phyloP scores from a whole-genome alignment of 129 eudicot genomes.

The Flaveria bidentis region DNA sequence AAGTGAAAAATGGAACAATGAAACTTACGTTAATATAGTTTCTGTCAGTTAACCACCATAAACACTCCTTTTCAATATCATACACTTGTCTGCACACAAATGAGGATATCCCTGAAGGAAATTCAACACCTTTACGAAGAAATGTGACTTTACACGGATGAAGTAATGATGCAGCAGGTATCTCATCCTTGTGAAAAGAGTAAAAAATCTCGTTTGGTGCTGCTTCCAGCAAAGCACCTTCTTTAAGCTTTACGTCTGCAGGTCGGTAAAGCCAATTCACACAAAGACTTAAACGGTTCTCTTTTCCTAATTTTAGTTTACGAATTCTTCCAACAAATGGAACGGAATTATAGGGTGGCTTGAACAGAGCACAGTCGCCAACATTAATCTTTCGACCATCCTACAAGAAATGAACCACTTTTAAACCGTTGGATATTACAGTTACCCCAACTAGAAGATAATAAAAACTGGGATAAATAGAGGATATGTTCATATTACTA shows the following conservation, averaged over 20 bases:
- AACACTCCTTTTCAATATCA: constrained; percentile 61
- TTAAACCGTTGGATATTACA: background rate
- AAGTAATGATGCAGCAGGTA: constrained; percentile 88
- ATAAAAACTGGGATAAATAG: no score
- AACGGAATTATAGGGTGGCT: constrained; percentile 58
- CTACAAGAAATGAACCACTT: constrained; percentile 39
- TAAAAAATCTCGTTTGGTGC: constrained; percentile 86
- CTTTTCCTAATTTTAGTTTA: constrained; percentile 46
- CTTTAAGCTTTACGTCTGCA: constrained; percentile 68
- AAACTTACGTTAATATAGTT: constrained; percentile 69
- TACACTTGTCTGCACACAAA: constrained; percentile 89
- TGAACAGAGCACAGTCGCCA: constrained; percentile 94
- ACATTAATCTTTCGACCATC: constrained; percentile 75
- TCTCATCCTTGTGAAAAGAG: constrained; percentile 85
- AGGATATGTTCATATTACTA: background rate
- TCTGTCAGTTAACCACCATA: constrained; percentile 91
- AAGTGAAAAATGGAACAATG: background rate
- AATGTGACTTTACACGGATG: constrained; percentile 99
- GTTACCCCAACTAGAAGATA: background rate
- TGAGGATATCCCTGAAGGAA: constrained; percentile 77
- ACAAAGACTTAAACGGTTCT: constrained; percentile 44
- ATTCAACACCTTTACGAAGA: constrained; percentile 79
- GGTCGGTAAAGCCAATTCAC: constrained; percentile 94
- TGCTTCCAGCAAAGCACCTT: constrained; percentile 53
- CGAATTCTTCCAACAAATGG: constrained; percentile 88